Percentiles rank a stretch among this genome's conserved stretches.
These are phyloP conservation scores for Penicillium sp. DNA, from an alignment of 2,329 filamentous ascomycete species.

Conservation along the genomic window DNA sequence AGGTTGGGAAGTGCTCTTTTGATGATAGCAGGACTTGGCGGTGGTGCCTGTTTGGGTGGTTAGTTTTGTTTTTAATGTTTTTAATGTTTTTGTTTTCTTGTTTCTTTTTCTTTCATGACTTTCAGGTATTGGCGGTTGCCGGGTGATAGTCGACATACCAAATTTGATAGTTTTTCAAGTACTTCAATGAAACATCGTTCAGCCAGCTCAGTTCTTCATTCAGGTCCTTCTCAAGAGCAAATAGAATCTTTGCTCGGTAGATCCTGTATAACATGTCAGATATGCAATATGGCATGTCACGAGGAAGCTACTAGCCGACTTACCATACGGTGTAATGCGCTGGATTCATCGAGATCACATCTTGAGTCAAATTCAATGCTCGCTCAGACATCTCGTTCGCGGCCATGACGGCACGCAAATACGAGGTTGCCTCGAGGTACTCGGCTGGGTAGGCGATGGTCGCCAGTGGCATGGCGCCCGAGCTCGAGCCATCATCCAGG, in stretches of 20 bases:
- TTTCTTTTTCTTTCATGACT: neutral
- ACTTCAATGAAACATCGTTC: slow-evolving; percentile 73
- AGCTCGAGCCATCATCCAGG: slow-evolving; percentile 69
- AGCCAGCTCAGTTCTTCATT: slow-evolving; percentile 79
- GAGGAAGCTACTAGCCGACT: slow-evolving; percentile 17
- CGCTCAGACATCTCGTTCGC: slow-evolving; percentile 77
- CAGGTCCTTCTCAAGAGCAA: slow-evolving; percentile 63
- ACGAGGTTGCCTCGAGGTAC: slow-evolving; percentile 89
- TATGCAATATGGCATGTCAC: neutral
- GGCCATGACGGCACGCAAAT: slow-evolving; percentile 91
- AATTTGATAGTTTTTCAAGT: slow-evolving; percentile 99
- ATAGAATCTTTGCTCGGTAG: slow-evolving; percentile 79
- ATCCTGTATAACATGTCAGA: slow-evolving; percentile 51
- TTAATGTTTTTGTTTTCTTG: neutral
- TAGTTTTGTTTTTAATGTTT: neutral
- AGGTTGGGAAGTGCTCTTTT: slow-evolving; percentile 47
- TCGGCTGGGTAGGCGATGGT: slow-evolving; percentile 86
- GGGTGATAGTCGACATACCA: slow-evolving; percentile 54
- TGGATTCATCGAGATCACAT: slow-evolving; percentile 89
- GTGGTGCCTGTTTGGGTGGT: slow-evolving; percentile 52
- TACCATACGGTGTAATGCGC: slow-evolving; percentile 97
- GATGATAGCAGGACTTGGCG: slow-evolving; percentile 55
- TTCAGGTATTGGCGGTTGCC: neutral
- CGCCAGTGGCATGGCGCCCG: slow-evolving; percentile 65
- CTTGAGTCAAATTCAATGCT: slow-evolving; percentile 76